Evolutionary conservation across 164 flowering plant species (phyloP).

Genomic region (Akebia trifoliata): DNA sequence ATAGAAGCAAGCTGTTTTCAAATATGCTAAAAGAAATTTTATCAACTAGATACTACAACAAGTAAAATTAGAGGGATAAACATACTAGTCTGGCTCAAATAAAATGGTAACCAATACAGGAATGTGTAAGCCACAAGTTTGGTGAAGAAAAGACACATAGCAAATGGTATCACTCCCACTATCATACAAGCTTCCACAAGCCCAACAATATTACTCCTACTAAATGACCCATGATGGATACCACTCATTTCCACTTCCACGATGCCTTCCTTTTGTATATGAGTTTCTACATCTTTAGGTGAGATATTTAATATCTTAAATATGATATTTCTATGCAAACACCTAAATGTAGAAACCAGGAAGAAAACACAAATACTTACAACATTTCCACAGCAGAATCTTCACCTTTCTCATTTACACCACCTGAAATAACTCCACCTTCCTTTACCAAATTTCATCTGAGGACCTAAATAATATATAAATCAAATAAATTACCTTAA

Average conservation of each 20-base stretch:
- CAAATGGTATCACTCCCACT: conserved; percentile 91
- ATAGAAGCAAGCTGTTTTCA: too few relatives aligned
- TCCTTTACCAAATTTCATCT: conserved; percentile 76
- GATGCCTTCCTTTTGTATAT: conserved; percentile 11
- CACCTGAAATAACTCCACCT: conserved; percentile 59
- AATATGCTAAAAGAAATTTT: too few relatives aligned
- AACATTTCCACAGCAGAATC: too few relatives aligned
- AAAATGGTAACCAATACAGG: conserved; percentile 91
- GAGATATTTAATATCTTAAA: too few relatives aligned
- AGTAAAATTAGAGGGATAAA: too few relatives aligned
- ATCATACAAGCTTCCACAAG: conserved; percentile 66
- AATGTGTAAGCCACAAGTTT: conserved; percentile 98
- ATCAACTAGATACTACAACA: too few relatives aligned
- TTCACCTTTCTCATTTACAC: too few relatives aligned
- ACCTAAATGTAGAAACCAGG: too few relatives aligned
- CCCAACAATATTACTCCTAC: conserved; percentile 52
- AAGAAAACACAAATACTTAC: too few relatives aligned
- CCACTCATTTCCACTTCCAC: conserved; percentile 15
- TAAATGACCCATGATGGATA: conserved; percentile 18
- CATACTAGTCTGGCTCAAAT: conserved; percentile 84
- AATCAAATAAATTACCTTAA: too few relatives aligned
- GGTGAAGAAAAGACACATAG: conserved; percentile 81
- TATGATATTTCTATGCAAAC: too few relatives aligned
- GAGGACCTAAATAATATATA: conserved; percentile 53
- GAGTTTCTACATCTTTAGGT: conserved; percentile 45